Evolutionary conservation across 2,329 filamentous ascomycete species (phyloP), one percentile per base, ranked within the genome.

Genomic region (Neonectria hederae): DNA sequence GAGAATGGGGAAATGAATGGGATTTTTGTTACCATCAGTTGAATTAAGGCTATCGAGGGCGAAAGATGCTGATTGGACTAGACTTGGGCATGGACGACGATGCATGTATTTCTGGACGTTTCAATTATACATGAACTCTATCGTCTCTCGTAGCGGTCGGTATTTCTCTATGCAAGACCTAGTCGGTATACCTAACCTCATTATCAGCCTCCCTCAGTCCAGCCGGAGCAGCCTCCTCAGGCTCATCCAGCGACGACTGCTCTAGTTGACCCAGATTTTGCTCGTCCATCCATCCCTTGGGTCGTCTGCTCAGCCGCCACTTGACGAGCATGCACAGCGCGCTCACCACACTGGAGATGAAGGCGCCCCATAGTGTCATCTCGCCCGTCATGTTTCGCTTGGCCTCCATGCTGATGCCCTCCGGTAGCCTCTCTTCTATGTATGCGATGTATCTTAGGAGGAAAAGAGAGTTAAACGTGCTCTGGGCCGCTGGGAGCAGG

Each of bases 341-440:
- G 19, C 71, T 65, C 11, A 69, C 54, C 5, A 58, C 46, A 26
- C 70, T 69, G 17, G 59, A 56, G 1, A 62, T 59, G 21, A 69
- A 72, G 1, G 72, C 71, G 6, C 56, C 64, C 72, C 70, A 74
- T 13, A 73, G 59, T 28, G 72, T n/a, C 2, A 66, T 59, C 26
- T 70, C 65, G 0, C 64, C 65, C 13, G 49, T 65, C 2, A 65
- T 19, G 2, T 69, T 65, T 26, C 66, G 63, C 42, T 59, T 65
- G 1, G 59, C 59, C 17, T 68, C 63, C 72, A 74, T 72, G 35
- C 65, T 72, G 42, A 72, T 68, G 9, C 70, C 72, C 21, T 74
- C 63, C 1, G 72, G 72, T 5, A 74, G 43, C 11, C 70, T 61
- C 7, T 66, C 62, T 10, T 74, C 70, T 1, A 72, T 64, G 52